phyloP scores from a whole-genome alignment of 768 basidiomycete species.

The Termitomyces sp. region DNA sequence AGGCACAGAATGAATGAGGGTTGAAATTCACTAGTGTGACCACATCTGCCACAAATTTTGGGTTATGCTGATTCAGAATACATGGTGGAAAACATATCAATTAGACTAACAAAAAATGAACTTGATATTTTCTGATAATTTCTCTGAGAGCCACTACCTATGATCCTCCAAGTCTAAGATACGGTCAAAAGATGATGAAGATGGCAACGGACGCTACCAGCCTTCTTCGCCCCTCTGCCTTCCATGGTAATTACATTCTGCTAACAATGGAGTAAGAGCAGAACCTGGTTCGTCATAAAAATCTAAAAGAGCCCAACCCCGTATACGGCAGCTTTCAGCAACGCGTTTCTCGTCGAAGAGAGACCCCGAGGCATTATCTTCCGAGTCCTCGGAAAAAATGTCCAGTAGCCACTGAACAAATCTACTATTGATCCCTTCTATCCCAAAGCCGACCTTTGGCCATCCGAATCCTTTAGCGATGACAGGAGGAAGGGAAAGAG shows the following conservation, averaged over 20 bases:
- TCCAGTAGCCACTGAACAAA: conserved; percentile 68
- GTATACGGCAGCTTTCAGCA: conserved; percentile 38
- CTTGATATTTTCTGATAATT: too few relatives aligned
- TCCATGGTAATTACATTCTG: conserved; percentile 76
- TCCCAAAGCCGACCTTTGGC: conserved; percentile 68
- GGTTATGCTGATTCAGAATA: conserved; percentile 97
- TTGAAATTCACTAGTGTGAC: too few relatives aligned
- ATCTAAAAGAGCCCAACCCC: conserved; percentile 77
- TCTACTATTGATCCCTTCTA: conserved; percentile 84
- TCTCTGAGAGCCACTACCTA: too few relatives aligned
- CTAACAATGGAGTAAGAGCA: conserved; percentile 55
- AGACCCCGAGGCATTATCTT: conserved; percentile 1
- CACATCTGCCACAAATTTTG: conserved; percentile 70
- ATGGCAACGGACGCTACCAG: conserved; percentile 8
- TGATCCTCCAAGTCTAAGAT: not conserved
- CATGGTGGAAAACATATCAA: conserved; percentile 93
- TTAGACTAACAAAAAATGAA: too few relatives aligned
- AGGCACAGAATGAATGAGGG: too few relatives aligned
- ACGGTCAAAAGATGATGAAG: too few relatives aligned
- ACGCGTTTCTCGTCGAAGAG: conserved; percentile 12
- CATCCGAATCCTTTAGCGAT: conserved; percentile 84
- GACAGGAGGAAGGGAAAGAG: conserved; percentile 70
- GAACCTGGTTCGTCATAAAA: conserved; percentile 60
- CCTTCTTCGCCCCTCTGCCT: conserved; percentile 16
- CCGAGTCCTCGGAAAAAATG: conserved; percentile 28